Conservation (phyloP, 768 basidiomycete species). For the Boletus reticulatus region DNA sequence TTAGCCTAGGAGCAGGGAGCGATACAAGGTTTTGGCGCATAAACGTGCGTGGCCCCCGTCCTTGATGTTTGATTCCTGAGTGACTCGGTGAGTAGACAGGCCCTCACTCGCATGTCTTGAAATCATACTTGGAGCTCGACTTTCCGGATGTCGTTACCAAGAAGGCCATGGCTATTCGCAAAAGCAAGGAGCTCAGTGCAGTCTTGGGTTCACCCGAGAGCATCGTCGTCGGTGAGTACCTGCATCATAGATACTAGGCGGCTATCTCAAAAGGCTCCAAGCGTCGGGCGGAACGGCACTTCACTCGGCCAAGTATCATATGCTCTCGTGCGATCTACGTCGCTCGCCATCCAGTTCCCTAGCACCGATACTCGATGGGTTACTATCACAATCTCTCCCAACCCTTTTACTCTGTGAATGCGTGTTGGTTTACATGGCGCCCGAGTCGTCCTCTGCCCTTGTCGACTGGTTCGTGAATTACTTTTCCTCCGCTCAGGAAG, state of each 20-base stretch:
- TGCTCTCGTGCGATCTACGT: slow-evolving; percentile 79
- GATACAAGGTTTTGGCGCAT: slow-evolving; percentile 96
- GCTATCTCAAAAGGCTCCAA: slow-evolving; percentile 2
- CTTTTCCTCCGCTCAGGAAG: slow-evolving; percentile 29
- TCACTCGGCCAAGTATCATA: slow-evolving; percentile 35
- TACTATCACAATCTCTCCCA: slow-evolving; percentile 62
- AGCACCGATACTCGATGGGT: slow-evolving; percentile 27
- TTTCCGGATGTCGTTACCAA: slow-evolving; percentile 81
- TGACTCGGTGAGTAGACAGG: slow-evolving; percentile 41
- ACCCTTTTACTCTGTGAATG: slow-evolving; percentile 92
- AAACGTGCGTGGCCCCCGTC: slow-evolving; percentile 50
- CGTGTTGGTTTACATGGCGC: slow-evolving; percentile 78
- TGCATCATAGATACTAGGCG: background rate
- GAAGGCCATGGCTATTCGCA: slow-evolving; percentile 80
- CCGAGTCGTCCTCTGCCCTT: slow-evolving; percentile 53
- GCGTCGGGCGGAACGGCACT: slow-evolving; percentile 37
- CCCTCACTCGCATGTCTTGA: slow-evolving; percentile 45
- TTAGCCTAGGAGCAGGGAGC: slow-evolving; percentile 94
- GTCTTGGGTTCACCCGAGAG: slow-evolving; percentile 20
- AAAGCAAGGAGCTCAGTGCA: slow-evolving; percentile 45
- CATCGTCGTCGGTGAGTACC: slow-evolving; percentile 14
- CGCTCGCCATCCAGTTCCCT: slow-evolving; percentile 49
- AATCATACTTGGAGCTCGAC: slow-evolving; percentile 83
- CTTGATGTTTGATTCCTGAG: background rate
- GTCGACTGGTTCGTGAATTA: slow-evolving; percentile 72